Percentiles rank a stretch among this genome's conserved stretches.
phyloP scores from a whole-genome alignment of 2,329 filamentous ascomycete species.

The Calonectria crousiana region DNA sequence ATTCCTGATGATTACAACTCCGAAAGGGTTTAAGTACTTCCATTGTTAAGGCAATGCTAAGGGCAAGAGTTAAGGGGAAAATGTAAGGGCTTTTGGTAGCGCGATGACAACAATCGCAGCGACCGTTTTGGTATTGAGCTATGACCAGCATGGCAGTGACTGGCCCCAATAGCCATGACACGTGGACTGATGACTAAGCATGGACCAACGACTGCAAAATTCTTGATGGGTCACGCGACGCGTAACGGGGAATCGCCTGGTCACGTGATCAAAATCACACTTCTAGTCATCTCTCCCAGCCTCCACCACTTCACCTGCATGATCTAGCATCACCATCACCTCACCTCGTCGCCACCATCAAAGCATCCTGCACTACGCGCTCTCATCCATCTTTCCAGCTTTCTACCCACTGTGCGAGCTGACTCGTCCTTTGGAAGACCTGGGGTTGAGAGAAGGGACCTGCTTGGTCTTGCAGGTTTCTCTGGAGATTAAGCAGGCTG shows the following conservation, averaged over 20 bases:
- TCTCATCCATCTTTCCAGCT: slow-evolving; percentile 13
- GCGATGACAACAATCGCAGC: too few species aligned
- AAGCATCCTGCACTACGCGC: not conserved
- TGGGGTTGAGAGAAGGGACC: slow-evolving; percentile 18
- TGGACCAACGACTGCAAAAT: too few species aligned
- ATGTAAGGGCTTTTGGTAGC: too few species aligned
- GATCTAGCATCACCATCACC: not conserved
- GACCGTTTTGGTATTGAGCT: too few species aligned
- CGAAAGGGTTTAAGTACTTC: too few species aligned
- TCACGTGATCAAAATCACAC: not conserved
- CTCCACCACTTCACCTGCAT: not conserved
- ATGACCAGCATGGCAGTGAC: too few species aligned
- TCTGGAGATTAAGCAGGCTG: slow-evolving; percentile 9
- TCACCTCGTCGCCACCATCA: not conserved
- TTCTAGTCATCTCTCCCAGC: not conserved
- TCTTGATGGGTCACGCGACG: not conserved
- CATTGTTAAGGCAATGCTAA: too few species aligned
- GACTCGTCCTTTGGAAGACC: slow-evolving; percentile 18
- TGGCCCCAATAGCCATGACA: too few species aligned
- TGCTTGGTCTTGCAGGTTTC: slow-evolving; percentile 10
- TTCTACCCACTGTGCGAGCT: slow-evolving; percentile 23
- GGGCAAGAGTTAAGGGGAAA: too few species aligned
- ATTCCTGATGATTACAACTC: too few species aligned
- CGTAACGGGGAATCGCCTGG: not conserved
- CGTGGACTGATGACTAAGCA: too few species aligned